Evolutionary conservation across 1,284 basidiomycete genomes (phyloP), one percentile per base, ranked within the genome.

Genomic region (Apiotrichum gamsii): DNA sequence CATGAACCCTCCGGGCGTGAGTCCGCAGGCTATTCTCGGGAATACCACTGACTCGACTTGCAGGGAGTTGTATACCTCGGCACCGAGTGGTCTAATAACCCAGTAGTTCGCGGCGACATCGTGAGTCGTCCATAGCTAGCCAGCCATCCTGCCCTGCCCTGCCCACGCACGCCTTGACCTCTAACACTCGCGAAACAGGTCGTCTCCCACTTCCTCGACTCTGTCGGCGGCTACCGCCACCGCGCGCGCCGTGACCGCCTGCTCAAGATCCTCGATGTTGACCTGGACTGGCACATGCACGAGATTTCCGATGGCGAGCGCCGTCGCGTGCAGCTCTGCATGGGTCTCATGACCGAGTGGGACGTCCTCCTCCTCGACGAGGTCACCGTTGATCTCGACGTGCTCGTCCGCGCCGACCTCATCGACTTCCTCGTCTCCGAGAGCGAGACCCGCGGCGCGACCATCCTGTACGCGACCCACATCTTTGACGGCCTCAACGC

Each of bases 341-440:
- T 96, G 80, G 95, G 95, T 3, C 78, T 99, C 20, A 98, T 99
- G 95, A 80, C 80, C 20, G 84, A 88, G 29, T 99, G 91, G 90
- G 85, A 95, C 59, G 80, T 98, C 18, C 75, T 99, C 5, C 76
- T 98, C 5, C 80, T 98, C 8, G 94, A 98, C 64, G 95, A 99
- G 76, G 88, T 97, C 43, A 98, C 94, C 0, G 95, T 98, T 28
- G 95, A 99, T 69, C 77, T 99, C n/a, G 95, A 99, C 61, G 93
- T 97, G 6, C 80, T 97, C 32, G 95, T 99, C 35, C 83, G 95
- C 38, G 82, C 88, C 43, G 88, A 95, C 55, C 76, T 99, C 19
- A 80, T 99, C 57, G 80, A 77, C 16, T 98, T 97, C 72, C 78
- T 99, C 35, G 84, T 84, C 56, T 73, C 79, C 18, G 95, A 99